Evolutionary conservation across 768 basidiomycete species (phyloP).

Genomic region (Butyriboletus loyo): DNA sequence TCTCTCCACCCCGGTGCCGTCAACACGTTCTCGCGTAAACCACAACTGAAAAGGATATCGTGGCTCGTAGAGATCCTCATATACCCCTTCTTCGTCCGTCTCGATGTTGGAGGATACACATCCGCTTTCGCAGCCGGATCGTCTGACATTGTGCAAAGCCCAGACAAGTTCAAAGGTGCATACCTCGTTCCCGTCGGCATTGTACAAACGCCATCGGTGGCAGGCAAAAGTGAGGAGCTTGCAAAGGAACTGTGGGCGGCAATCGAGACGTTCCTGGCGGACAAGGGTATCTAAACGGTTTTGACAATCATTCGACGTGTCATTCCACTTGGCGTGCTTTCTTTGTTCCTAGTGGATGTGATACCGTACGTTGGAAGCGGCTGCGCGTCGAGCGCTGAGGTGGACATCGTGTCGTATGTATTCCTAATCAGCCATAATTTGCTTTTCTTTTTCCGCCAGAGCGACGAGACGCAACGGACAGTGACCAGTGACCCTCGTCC

Average conservation of each 20-base stretch:
- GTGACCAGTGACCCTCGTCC: no score
- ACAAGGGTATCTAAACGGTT: conserved; percentile 16
- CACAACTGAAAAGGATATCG: conserved; percentile 13
- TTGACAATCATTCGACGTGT: background rate
- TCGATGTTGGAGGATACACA: conserved; percentile 27
- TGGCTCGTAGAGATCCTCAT: conserved; percentile 20
- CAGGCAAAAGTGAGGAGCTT: conserved; percentile 21
- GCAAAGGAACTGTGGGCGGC: conserved; percentile 29
- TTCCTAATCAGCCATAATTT: background rate
- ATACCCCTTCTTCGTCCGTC: conserved; percentile 15
- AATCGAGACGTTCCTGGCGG: conserved; percentile 26
- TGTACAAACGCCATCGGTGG: conserved; percentile 9
- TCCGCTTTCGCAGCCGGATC: conserved; percentile 32
- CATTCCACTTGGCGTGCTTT: background rate
- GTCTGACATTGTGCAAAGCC: conserved; percentile 15
- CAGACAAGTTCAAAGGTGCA: conserved; percentile 29
- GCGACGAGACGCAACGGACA: no score
- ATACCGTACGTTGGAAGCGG: background rate
- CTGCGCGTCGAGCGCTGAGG: background rate
- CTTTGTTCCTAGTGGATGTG: background rate
- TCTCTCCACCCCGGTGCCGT: conserved; percentile 32
- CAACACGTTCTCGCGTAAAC: conserved; percentile 28
- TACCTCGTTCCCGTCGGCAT: conserved; percentile 29
- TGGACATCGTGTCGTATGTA: background rate
- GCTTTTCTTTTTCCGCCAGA: no score